phyloP scores from a whole-genome alignment of 1,139 yeast species.

The Nakaseomyces bracarensis region DNA sequence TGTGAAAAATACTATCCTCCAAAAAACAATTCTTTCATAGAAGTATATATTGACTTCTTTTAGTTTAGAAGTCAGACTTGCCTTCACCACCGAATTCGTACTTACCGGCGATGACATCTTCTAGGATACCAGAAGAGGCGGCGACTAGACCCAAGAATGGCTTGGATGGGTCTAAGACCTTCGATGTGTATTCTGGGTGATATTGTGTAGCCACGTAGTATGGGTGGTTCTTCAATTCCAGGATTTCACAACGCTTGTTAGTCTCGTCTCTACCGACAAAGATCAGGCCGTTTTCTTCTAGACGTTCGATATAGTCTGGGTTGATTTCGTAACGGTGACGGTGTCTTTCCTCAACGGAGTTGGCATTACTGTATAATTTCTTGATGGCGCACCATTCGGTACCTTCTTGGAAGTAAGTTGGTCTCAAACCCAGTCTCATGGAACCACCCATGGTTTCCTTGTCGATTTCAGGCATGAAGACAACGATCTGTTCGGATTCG shows the following conservation, averaged over 20 bases:
- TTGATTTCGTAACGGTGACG: slow-evolving; percentile 97
- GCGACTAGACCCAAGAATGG: slow-evolving; percentile 96
- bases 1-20: no score
- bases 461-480: slow-evolving; percentile 98
- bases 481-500: slow-evolving; percentile 70
- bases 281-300: slow-evolving; percentile 71
- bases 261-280: slow-evolving; percentile 92
- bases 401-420: slow-evolving; percentile 68
- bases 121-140: slow-evolving; percentile 37
- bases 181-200: slow-evolving; percentile 95
- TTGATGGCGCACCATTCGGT: slow-evolving; percentile 67
- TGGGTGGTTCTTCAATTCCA: slow-evolving; percentile 74
- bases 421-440: slow-evolving; percentile 94
- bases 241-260: slow-evolving; percentile 86
- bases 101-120: slow-evolving; percentile 15
- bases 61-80: slow-evolving; percentile 11
- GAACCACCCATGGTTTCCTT: slow-evolving; percentile 96
- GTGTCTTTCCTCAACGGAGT: slow-evolving; percentile 81
- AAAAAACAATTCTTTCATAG: no score
- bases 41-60: no score
- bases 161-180: slow-evolving; percentile 91
- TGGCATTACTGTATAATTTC: slow-evolving; percentile 68
- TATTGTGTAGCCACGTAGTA: slow-evolving; percentile 94
- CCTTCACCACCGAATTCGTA: slow-evolving; percentile 13
- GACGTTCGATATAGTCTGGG: slow-evolving; percentile 62